Evolutionary conservation across 352 stramenopile species (phyloP), one percentile per base, ranked within the genome.

Genomic region (Phytophthora meadii): DNA sequence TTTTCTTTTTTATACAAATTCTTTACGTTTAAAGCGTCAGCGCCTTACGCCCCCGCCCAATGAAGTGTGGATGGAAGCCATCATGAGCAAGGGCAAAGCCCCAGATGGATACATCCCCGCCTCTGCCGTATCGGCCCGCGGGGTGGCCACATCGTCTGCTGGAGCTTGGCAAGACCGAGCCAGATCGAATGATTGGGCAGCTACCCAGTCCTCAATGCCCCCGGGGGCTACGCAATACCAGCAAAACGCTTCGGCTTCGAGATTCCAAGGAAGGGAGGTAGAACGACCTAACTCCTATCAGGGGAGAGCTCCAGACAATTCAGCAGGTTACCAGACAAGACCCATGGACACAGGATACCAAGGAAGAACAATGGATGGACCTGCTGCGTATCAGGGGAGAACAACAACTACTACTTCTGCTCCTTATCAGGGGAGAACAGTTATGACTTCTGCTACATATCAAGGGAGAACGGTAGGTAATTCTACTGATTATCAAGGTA

Each of bases 41-140:
- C 70, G 65, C 2, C 61, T 75, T 10, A 66, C 65, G 41, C 63
- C 63, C 47, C 68, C 82, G 42, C 72, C 81, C 5, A 91, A 89
- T 52, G 76, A 88, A 51, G 75, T 79, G 54, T 91, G 84, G 84
- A 74, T 93, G 45, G 72, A 88, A 67, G 84, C 82, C 10, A 90
- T 93, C 40, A 84, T 90, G 72, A 93, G 67, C 76, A 87, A 88
- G 60, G 67, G 74, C 17, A 78, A 80, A 19, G 57, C 70, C 3
- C 63, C 30, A 76, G 67, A 68, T 65, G 65, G 48, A 19, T 73
- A 57, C 34, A 61, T 51, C 24, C 50, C 47, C 10, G 24, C 42
- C 19, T 48, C 65, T 11, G n/a, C 37, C 6, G 42, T 39, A 4
- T 4, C 52, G 27, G 9, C 25, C 17, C 24, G 25, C 12, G 56